Conservation (phyloP, 2,329 filamentous ascomycete species). For the Fusarium haematococcum region DNA sequence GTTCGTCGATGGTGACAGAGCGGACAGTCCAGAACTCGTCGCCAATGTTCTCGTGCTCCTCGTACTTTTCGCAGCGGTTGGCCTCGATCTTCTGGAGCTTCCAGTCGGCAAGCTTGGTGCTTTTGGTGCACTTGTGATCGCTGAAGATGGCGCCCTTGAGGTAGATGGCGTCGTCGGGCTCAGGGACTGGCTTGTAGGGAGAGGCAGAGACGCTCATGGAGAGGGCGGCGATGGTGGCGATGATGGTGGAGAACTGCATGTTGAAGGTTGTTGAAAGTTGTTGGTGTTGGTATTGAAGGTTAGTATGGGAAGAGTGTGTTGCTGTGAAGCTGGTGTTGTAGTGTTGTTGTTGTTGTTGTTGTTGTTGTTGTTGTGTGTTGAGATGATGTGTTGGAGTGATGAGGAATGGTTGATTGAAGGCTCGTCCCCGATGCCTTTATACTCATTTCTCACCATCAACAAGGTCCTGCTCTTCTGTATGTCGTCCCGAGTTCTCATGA, state of each 20-base stretch:
- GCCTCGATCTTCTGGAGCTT: neutral
- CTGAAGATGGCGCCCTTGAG: neutral
- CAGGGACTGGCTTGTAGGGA: neutral
- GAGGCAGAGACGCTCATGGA: neutral
- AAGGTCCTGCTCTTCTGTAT: neutral
- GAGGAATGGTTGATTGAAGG: neutral
- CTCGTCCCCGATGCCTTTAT: neutral
- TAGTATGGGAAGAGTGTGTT: neutral
- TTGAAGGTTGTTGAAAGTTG: neutral
- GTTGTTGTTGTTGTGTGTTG: neutral
- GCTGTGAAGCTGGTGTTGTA: neutral
- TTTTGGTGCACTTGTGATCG: neutral
- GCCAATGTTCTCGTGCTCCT: neutral
- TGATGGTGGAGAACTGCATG: conserved; percentile 2
- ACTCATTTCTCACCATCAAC: neutral
- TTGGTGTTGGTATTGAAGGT: neutral
- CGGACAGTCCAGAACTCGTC: neutral
- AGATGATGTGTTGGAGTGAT: neutral
- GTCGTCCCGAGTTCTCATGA: neutral
- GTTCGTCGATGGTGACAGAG: neutral
- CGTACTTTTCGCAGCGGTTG: neutral
- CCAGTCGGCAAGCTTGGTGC: neutral
- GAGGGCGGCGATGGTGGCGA: neutral
- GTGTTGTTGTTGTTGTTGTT: neutral
- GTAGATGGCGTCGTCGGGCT: neutral